Percentiles rank a stretch among this genome's conserved stretches.
phyloP scores from a whole-genome alignment of 331 rosid species.

The Arachis monticola region DNA sequence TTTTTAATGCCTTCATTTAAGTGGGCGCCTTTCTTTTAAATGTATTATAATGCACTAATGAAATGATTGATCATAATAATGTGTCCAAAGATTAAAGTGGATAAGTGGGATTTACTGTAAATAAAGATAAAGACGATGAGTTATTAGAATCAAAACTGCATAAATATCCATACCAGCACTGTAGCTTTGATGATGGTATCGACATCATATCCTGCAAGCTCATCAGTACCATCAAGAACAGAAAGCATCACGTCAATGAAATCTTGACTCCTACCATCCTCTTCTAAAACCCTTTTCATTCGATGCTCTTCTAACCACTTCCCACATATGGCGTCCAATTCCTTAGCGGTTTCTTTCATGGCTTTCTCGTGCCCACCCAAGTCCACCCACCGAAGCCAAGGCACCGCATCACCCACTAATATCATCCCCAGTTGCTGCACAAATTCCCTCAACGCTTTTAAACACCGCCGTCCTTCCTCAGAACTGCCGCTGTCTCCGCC shows the following conservation, averaged over 20 bases:
- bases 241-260: conserved; percentile 57
- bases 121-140: too few relatives aligned
- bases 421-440: conserved; percentile 33
- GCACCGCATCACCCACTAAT: conserved; percentile 51
- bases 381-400: conserved; percentile 57
- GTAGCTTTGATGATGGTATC: conserved; percentile 57
- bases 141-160: background rate
- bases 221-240: background rate
- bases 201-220: conserved; percentile 38
- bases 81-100: too few relatives aligned
- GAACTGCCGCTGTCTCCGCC: background rate
- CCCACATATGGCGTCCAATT: conserved; percentile 35
- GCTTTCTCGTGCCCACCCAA: conserved; percentile 60
- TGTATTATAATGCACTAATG: too few relatives aligned
- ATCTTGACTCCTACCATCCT: conserved; percentile 24
- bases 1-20: too few relatives aligned
- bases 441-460: conserved; percentile 45
- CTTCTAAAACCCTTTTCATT: background rate
- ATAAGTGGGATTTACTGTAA: too few relatives aligned
- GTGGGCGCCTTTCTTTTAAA: too few relatives aligned
- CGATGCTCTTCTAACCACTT: conserved; percentile 56
- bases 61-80: too few relatives aligned
- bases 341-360: conserved; percentile 45
- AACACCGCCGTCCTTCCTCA: conserved; percentile 28
- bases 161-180: conserved; percentile 36